phyloP scores from a whole-genome alignment of 208 protist genomes.

The Acanthamoeba sp. region DNA sequence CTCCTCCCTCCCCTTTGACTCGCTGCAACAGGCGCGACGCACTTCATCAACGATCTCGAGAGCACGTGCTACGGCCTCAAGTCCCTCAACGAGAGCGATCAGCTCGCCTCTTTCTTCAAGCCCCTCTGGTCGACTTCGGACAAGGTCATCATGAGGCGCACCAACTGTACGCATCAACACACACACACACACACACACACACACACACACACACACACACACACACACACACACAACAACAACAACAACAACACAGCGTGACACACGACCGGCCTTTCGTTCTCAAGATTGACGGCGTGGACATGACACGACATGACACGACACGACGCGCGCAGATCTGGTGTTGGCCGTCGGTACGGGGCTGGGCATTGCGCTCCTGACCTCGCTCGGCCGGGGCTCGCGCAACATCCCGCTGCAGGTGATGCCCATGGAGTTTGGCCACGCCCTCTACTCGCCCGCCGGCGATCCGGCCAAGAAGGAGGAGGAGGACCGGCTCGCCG shows the following conservation, averaged over 20 bases:
- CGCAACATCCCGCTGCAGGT: constrained; percentile 23
- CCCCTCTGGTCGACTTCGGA: neutral
- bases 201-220: neutral
- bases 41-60: constrained; percentile 66
- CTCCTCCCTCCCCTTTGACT: no score
- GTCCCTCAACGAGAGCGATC: constrained; percentile 6
- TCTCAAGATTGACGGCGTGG: no score
- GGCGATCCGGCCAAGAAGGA: neutral
- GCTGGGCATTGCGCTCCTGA: constrained; percentile 21
- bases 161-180: neutral
- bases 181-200: neutral
- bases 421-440: constrained; percentile 66
- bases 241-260: neutral
- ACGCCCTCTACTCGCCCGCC: neutral
- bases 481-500: neutral
- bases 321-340: no score
- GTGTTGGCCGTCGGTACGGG: constrained; percentile 48
- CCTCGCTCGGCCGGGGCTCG: constrained; percentile 11
- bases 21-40: neutral
- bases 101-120: constrained; percentile 36
- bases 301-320: no score
- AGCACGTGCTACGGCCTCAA: constrained; percentile 48
- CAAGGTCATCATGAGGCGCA: neutral
- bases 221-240: neutral
- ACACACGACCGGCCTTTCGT: neutral